Conservation (phyloP, 1,284 basidiomycete species). For the Boletus albobrunnescens region DNA sequence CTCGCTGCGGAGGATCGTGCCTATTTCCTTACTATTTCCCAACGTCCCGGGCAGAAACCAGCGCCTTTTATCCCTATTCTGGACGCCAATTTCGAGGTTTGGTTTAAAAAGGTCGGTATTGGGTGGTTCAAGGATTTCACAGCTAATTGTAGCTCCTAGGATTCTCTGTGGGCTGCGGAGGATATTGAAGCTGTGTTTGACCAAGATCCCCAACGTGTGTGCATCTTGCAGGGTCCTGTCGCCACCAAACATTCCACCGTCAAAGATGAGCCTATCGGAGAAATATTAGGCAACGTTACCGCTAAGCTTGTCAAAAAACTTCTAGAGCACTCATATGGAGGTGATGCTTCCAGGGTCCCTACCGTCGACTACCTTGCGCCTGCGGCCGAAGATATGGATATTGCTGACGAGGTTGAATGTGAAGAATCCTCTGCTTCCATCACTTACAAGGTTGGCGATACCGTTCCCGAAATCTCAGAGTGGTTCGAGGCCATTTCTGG, state of each 20-base stretch:
- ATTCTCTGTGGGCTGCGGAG: conserved; percentile 96
- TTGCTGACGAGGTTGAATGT: conserved; percentile 48
- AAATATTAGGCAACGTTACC: conserved; percentile 88
- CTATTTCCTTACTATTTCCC: conserved; percentile 92
- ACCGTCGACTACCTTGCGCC: conserved; percentile 83
- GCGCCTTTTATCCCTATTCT: conserved; percentile 98
- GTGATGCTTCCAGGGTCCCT: conserved; percentile 79
- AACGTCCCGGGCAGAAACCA: conserved; percentile 96
- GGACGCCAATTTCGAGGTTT: conserved; percentile 90
- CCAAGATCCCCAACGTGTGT: conserved; percentile 96
- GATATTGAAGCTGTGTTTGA: conserved; percentile 99
- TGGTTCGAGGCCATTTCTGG: conserved; percentile 91
- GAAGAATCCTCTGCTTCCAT: conserved; percentile 44
- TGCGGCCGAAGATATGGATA: conserved; percentile 38
- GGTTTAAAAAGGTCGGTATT: conserved; percentile 89
- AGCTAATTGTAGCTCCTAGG: conserved; percentile 45
- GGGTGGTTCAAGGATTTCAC: conserved; percentile 1
- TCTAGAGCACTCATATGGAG: conserved; percentile 74
- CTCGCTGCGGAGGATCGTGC: conserved; percentile 94
- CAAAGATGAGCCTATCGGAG: conserved; percentile 92
- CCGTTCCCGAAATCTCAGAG: conserved; percentile 55
- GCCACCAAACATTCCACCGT: conserved; percentile 84
- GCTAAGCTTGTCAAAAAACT: conserved; percentile 74
- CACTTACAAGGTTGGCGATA: conserved; percentile 54
- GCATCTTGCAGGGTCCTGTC: conserved; percentile 95